phyloP scores from a whole-genome alignment of 371 early-diverging fungal genomes.

The Rhizopus arrhizus region DNA sequence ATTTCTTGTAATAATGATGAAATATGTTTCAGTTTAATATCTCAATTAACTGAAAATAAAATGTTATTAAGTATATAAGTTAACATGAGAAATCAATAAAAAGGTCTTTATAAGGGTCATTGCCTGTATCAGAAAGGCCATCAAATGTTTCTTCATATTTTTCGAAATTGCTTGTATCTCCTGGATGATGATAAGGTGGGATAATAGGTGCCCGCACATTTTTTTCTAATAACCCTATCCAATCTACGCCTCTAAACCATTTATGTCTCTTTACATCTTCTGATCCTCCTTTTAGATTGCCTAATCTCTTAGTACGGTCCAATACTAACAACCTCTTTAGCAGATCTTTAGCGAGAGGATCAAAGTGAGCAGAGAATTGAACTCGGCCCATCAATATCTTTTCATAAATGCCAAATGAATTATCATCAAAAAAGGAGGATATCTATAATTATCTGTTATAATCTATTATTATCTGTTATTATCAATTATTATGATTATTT shows the following conservation, averaged over 20 bases:
- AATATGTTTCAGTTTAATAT: no score
- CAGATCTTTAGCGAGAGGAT: conserved; percentile 85
- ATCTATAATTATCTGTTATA: conserved; percentile 22
- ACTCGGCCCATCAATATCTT: conserved; percentile 87
- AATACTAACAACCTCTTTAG: conserved; percentile 84
- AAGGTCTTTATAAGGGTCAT: conserved; percentile 45
- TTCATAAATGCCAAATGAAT: conserved; percentile 87
- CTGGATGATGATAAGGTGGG: conserved; percentile 84
- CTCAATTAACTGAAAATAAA: no score
- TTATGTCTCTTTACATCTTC: conserved; percentile 80
- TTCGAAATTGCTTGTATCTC: conserved; percentile 97
- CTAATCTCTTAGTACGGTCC: conserved; percentile 86
- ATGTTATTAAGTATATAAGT: no score
- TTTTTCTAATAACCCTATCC: conserved; percentile 74
- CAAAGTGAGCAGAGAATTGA: conserved; percentile 87
- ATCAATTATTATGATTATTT: not conserved
- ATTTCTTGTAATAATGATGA: no score
- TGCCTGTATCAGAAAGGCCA: conserved; percentile 27
- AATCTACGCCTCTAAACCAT: conserved; percentile 84
- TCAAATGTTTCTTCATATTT: conserved; percentile 85
- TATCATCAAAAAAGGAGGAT: conserved; percentile 96
- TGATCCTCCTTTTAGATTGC: conserved; percentile 81
- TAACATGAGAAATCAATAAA: conserved; percentile 43
- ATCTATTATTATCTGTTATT: no score
- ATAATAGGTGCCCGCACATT: conserved; percentile 85